Evolutionary conservation across 192 early-diverging fungal genomes (phyloP), one percentile per base, ranked within the genome.

Genomic region (Coemansia sp.): DNA sequence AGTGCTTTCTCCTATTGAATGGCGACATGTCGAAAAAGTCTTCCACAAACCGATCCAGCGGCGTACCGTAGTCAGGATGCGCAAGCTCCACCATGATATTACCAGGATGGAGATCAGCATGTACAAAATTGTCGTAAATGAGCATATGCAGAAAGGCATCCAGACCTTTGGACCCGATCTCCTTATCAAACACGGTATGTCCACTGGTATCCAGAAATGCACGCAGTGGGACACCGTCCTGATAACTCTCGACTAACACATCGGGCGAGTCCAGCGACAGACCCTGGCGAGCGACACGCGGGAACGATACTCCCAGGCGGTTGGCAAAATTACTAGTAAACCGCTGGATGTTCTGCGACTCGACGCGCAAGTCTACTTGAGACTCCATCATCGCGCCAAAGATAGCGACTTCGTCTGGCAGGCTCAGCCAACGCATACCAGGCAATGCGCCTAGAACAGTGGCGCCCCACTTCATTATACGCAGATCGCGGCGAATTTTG

Each of bases 61-160:
- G 85, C 33, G 78, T 81, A 56, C 82, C 83, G 24, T 79, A 78
- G 24, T 82, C 78, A 3, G 90, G 89, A 69, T 87, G 89, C 45
- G 80, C 83, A 67, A 97, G 94, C 11, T 88, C 88, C 1, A 98
- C 86, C 70, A 94, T 75, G 50, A 97, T 96, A 68, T 98, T 98
- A 37, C 94, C 96, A 17, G 95, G 95, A 60, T 98, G 96, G 63
- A 97, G 67, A 75, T 97, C 96, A 5, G 93, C 91, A 69, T 98
- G 96, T 27, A 93, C 88, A 84, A 97, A 95, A 74, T 98, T 98
- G 79, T 95, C 93, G 50, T 93, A 82, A 36, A 96, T 92, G 0
- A 98, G 86, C 96, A 98, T 98, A 37, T 91, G 86, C 84, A 94
- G 74, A 63, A 93, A 94, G 4, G 90, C 83, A 60, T 92, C 78